These are phyloP conservation scores for Salix brachista DNA, from an alignment of 345 rosid species.

Conservation along the genomic window DNA sequence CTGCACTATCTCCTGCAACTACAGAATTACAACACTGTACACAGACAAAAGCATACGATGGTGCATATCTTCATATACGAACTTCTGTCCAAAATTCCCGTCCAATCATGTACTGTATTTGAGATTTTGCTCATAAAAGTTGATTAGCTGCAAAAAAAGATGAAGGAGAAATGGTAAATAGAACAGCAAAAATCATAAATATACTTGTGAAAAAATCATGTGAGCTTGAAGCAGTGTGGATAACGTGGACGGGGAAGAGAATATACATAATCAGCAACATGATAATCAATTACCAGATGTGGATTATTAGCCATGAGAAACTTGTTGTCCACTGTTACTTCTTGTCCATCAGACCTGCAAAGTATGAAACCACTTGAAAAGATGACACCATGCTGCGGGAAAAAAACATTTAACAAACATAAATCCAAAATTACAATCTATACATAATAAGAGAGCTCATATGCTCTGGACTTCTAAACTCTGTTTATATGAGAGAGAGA, in stretches of 20 bases:
- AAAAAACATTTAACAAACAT: neutral
- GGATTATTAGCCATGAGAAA: conserved; percentile 85
- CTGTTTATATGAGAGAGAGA: neutral
- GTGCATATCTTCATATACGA: neutral
- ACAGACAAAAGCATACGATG: conserved; percentile 12
- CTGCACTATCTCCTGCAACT: conserved; percentile 18
- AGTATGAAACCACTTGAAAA: neutral
- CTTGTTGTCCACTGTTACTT: conserved; percentile 76
- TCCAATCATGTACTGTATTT: conserved; percentile 45
- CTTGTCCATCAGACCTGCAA: conserved; percentile 83
- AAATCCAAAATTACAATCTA: neutral
- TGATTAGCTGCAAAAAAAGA: conserved; percentile 55
- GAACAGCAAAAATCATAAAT: neutral
- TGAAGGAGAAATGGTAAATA: neutral
- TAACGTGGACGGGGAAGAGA: neutral
- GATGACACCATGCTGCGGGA: neutral
- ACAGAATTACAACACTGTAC: conserved; percentile 20
- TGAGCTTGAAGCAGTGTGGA: neutral
- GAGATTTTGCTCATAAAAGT: conserved; percentile 89
- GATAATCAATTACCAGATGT: conserved; percentile 56
- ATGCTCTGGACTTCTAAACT: neutral
- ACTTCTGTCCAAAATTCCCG: neutral
- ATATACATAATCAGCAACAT: neutral
- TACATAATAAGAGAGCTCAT: neutral
- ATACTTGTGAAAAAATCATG: neutral